Evolutionary conservation across 345 rosid genomes (phyloP).

Genomic region (Linum usitatissimum): DNA sequence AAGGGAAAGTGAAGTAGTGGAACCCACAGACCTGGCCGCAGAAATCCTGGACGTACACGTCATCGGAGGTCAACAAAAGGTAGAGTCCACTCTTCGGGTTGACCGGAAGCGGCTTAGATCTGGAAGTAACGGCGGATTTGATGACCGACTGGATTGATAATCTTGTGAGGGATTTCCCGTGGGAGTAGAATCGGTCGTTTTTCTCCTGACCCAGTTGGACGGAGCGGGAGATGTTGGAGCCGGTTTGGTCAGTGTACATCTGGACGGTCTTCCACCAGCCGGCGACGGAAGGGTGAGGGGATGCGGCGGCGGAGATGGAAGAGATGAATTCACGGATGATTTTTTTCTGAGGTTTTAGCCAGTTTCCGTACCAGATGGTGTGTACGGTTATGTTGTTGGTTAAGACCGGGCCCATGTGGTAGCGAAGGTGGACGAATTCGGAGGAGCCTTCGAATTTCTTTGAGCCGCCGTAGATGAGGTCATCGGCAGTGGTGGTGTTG

Average conservation of each 20-base stretch:
- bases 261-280: conserved; percentile 95
- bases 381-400: conserved; percentile 79
- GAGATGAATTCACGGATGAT: conserved; percentile 76
- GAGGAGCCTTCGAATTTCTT: conserved; percentile 95
- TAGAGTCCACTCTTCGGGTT: conserved; percentile 68
- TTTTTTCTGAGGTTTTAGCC: conserved; percentile 63
- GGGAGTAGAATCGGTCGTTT: conserved; percentile 85
- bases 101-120: conserved; percentile 54
- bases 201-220: conserved; percentile 55
- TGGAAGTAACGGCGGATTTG: conserved; percentile 59
- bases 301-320: conserved; percentile 53
- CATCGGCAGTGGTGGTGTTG: conserved; percentile 19
- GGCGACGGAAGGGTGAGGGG: conserved; percentile 60
- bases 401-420: conserved; percentile 95
- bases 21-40: conserved; percentile 93
- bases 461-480: conserved; percentile 35
- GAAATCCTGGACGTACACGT: conserved; percentile 91
- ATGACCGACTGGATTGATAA: conserved; percentile 79
- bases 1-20: conserved; percentile 93
- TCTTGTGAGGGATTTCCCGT: conserved; percentile 76
- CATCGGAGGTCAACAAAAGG: conserved; percentile 71
- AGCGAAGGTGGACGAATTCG: conserved; percentile 63
- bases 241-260: conserved; percentile 83
- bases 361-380: conserved; percentile 87
- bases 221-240: conserved; percentile 20